Evolutionary conservation across 1,284 basidiomycete species (phyloP).

Genomic region (Apiotrichum laibachii): DNA sequence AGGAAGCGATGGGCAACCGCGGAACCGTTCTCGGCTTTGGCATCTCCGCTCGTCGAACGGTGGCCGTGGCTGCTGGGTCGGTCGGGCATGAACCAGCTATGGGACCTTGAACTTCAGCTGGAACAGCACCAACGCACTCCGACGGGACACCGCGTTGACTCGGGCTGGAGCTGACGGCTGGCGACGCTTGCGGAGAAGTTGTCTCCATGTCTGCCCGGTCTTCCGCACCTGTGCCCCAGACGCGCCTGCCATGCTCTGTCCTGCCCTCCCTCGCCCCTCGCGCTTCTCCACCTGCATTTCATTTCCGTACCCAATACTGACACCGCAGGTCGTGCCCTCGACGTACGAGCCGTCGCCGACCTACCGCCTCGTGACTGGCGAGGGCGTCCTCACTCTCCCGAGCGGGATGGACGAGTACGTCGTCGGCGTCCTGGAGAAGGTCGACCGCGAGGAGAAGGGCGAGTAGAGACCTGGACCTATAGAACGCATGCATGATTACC

Average conservation of each 20-base stretch:
- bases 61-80: no score
- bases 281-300: background rate
- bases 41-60: no score
- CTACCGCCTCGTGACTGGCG: slow-evolving; percentile 45
- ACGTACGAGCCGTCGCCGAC: slow-evolving; percentile 47
- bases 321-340: slow-evolving; percentile 35
- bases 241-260: background rate
- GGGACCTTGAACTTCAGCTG: no score
- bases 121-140: no score
- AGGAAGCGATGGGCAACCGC: no score
- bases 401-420: slow-evolving; percentile 44
- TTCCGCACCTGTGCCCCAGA: background rate
- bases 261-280: background rate
- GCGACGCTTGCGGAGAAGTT: no score
- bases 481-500: background rate
- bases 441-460: slow-evolving; percentile 31
- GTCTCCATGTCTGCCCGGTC: background rate
- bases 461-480: background rate
- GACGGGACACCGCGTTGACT: no score
- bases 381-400: slow-evolving; percentile 44
- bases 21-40: no score
- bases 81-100: no score
- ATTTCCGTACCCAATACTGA: background rate
- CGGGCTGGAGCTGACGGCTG: no score
- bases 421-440: slow-evolving; percentile 30